A percentile compares a stretch with the other conserved stretches of the same genome.
Evolutionary conservation across 345 rosid species (phyloP).

Genomic region (Viola odorata): DNA sequence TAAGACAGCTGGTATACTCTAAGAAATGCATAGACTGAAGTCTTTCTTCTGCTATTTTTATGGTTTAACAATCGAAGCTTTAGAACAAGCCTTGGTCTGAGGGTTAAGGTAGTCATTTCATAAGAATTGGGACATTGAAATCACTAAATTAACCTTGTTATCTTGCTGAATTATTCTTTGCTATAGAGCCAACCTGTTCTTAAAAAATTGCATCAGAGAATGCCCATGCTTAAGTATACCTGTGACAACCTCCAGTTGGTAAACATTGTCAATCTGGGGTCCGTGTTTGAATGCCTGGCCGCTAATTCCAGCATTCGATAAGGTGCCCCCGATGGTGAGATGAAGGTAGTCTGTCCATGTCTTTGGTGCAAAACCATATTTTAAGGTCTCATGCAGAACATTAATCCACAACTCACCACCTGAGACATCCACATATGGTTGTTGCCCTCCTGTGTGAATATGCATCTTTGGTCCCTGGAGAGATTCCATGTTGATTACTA

Average conservation of each 20-base stretch:
- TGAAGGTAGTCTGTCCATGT: constrained; percentile 99
- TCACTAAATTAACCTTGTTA: background rate
- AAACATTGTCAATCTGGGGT: constrained; percentile 80
- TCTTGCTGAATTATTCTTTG: constrained; percentile 1
- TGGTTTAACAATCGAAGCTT: background rate
- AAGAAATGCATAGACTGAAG: too few species aligned
- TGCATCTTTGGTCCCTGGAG: constrained; percentile 38
- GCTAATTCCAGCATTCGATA: constrained; percentile 88
- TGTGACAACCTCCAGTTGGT: constrained; percentile 84
- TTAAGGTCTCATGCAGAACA: constrained; percentile 71
- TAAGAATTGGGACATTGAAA: background rate
- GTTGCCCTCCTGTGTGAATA: constrained; percentile 38
- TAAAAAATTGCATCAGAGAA: background rate
- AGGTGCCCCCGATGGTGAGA: constrained; percentile 84
- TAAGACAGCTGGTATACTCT: too few species aligned
- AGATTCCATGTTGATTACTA: constrained; percentile 81
- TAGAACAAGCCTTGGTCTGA: background rate
- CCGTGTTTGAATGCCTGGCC: constrained; percentile 92
- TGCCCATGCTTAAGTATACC: constrained; percentile 37
- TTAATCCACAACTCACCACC: constrained; percentile 93
- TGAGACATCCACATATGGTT: constrained; percentile 74
- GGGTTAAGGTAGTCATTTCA: constrained; percentile 16
- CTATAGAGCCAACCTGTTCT: background rate
- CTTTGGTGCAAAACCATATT: constrained; percentile 73
- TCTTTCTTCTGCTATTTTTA: too few species aligned